Evolutionary conservation across 768 basidiomycete genomes (phyloP).

Genomic region (Panellus pusillus): DNA sequence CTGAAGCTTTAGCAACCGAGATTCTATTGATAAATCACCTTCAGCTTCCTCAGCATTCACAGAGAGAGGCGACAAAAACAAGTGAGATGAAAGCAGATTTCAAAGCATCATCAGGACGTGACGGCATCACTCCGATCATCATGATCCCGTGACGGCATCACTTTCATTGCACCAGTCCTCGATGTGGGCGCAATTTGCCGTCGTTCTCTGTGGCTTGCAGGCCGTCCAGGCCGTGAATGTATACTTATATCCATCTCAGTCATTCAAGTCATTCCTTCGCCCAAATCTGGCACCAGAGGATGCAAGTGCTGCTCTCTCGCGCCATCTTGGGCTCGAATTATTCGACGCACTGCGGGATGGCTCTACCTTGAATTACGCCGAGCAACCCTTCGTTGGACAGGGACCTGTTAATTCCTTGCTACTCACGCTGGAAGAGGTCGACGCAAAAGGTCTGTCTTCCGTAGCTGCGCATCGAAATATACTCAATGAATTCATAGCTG

Average conservation of each 20-base stretch:
- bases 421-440: constrained; percentile 54
- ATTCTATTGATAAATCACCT: no score
- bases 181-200: constrained; percentile 18
- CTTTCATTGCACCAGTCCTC: neutral
- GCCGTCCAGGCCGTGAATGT: constrained; percentile 54
- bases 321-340: constrained; percentile 69
- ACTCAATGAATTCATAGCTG: constrained; percentile 1
- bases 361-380: constrained; percentile 30
- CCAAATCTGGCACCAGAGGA: constrained; percentile 48
- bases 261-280: constrained; percentile 32
- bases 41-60: no score
- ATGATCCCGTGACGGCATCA: no score
- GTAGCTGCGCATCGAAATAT: neutral
- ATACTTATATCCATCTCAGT: constrained; percentile 53
- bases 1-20: no score
- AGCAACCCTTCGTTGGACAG: constrained; percentile 56
- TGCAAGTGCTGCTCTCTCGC: constrained; percentile 61
- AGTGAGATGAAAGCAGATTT: no score
- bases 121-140: no score
- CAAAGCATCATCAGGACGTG: no score
- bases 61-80: no score
- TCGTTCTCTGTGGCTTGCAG: constrained; percentile 34
- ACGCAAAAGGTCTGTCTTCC: constrained; percentile 49
- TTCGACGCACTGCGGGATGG: constrained; percentile 52
- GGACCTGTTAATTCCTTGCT: constrained; percentile 53